Conservation (phyloP, 768 basidiomycete genomes). For the Russula lepida region DNA sequence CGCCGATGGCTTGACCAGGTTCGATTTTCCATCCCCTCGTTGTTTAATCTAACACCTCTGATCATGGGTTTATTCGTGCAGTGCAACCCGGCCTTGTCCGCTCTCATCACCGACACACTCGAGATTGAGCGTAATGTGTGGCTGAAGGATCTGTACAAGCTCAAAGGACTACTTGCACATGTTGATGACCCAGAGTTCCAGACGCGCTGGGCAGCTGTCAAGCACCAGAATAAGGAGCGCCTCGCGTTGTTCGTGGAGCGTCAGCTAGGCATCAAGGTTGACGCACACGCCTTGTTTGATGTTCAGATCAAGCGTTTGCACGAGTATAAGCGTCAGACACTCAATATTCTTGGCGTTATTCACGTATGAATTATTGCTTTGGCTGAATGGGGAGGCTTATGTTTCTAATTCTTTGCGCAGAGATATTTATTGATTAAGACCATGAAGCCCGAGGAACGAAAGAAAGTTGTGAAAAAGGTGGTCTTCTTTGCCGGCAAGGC, state of each 20-base stretch:
- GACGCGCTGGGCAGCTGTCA: conserved; percentile 74
- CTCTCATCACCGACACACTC: conserved; percentile 78
- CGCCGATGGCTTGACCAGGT: conserved; percentile 88
- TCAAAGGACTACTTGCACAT: conserved; percentile 68
- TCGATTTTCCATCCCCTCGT: neutral
- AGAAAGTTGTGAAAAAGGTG: conserved; percentile 75
- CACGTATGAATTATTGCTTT: conserved; percentile 45
- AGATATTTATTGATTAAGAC: conserved; percentile 76
- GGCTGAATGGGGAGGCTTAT: neutral
- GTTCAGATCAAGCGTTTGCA: conserved; percentile 93
- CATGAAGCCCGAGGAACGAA: conserved; percentile 69
- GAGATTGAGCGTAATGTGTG: conserved; percentile 66
- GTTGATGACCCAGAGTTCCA: conserved; percentile 70
- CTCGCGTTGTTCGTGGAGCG: conserved; percentile 68
- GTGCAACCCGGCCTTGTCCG: conserved; percentile 86
- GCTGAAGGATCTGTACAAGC: conserved; percentile 74
- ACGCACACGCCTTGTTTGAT: conserved; percentile 78
- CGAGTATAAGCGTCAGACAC: conserved; percentile 91
- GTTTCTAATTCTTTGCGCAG: conserved; percentile 30
- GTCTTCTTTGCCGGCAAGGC: conserved; percentile 99
- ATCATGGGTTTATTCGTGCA: conserved; percentile 23
- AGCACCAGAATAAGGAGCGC: conserved; percentile 85
- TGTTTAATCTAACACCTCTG: neutral
- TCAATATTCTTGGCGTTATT: conserved; percentile 88
- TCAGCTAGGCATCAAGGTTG: conserved; percentile 61